Evolutionary conservation across 129 eudicot species (phyloP), one percentile per base, ranked within the genome.

Genomic region (Cynara cardunculus): DNA sequence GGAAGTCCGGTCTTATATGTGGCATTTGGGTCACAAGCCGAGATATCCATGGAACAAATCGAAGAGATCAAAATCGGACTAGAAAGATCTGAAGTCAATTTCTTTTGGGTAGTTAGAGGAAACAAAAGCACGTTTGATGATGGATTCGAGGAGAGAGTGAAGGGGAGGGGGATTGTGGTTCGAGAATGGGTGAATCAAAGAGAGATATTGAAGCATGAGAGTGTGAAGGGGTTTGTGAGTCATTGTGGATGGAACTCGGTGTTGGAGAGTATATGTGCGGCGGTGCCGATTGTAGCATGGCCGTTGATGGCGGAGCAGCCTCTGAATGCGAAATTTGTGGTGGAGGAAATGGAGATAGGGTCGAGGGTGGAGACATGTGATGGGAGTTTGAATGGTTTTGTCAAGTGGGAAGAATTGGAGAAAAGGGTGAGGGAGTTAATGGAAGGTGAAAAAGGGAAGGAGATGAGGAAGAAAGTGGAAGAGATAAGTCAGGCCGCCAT

Each of bases 21-120:
- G 4, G 92, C 91, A 5, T 91, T 91, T 12, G 96, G 96, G 25
- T 79, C 96, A 1, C 92, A 91, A 78, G 39, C 82, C 0, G 56
- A 69, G 44, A 71, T 91, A 30, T 78, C 89, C 0, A 0, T 59
- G 0, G 64, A 78, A 2, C 96, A 91, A 66, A 24, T 91, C 4
- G 70, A 69, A 1, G 92, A 88, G 56, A 88, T 91, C 5, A 81
- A 78, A 10, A 25, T 22, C 7, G 92, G 88, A 10, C 66, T 91
- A 22, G 96, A 83, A 67, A 74, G 77, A 75, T 83, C 91, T 3
- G 46, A 80, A 39, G 90, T 79, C 37, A 81, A 68, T 71, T 91
- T 91, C 80, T 80, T 91, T 59, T 89, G 91, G 93, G 96, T 87
- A 1, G 70, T 85, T 81, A 85, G 89, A 77, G 81, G 72, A 9